A percentile compares a stretch with the other conserved stretches of the same genome.
These are phyloP conservation scores for Brassica balearica DNA, from an alignment of 441 rosid species.

Conservation along the genomic window DNA sequence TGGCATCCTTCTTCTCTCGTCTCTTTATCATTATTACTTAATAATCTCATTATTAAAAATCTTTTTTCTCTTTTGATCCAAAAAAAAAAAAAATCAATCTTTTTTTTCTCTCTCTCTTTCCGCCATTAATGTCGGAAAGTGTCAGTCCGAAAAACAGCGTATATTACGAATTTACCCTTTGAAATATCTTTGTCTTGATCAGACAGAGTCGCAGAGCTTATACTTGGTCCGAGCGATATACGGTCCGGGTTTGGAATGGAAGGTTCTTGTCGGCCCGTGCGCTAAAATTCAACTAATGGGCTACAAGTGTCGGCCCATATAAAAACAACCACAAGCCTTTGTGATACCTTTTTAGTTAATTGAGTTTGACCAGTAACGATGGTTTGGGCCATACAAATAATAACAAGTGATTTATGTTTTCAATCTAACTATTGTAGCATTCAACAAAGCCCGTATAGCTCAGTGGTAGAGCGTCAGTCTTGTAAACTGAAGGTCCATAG, in stretches of 20 bases:
- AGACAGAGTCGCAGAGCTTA: background rate
- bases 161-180: background rate
- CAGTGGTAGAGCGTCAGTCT: constrained; percentile 99
- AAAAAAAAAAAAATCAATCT: no score
- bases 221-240: background rate
- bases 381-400: background rate
- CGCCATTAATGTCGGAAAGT: no score
- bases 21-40: constrained; percentile 34
- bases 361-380: background rate
- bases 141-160: no score
- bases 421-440: no score
- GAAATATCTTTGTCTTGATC: background rate
- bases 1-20: constrained; percentile 29
- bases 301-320: background rate
- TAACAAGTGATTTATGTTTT: no score
- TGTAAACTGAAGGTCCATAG: constrained; percentile 97
- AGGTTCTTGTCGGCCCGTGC: constrained; percentile 12
- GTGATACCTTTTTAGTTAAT: background rate
- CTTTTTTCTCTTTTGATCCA: background rate
- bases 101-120: background rate
- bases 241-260: background rate
- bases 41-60: constrained; percentile 25
- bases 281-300: background rate
- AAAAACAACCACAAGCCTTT: background rate
- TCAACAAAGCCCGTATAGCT: constrained; percentile 71